Evolutionary conservation across 2,329 filamentous ascomycete genomes (phyloP).

Genomic region (Colletotrichum sansevieriae): DNA sequence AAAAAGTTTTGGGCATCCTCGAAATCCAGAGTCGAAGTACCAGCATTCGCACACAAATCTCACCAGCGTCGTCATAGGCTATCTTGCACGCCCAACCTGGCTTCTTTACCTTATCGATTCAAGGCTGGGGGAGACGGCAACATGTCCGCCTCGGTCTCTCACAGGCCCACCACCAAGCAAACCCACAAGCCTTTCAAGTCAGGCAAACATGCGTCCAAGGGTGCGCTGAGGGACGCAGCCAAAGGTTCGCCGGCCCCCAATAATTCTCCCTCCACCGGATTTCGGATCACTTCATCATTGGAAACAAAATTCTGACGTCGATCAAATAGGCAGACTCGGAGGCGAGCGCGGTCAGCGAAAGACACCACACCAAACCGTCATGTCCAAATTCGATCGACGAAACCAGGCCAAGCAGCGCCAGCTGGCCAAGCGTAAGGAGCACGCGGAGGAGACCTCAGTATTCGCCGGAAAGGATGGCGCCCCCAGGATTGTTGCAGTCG

Average conservation of each 20-base stretch:
- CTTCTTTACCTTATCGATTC: slow-evolving; percentile 85
- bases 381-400: slow-evolving; percentile 95
- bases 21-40: slow-evolving; percentile 10
- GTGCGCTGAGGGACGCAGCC: slow-evolving; percentile 83
- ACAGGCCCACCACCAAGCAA: slow-evolving; percentile 92
- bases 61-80: slow-evolving; percentile 26
- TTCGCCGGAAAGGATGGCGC: slow-evolving; percentile 91
- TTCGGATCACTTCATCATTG: not conserved
- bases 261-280: not conserved
- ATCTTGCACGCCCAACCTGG: slow-evolving; percentile 61
- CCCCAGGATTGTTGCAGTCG: slow-evolving; percentile 87
- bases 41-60: not conserved
- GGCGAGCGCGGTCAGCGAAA: slow-evolving; percentile 81
- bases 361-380: slow-evolving; percentile 94
- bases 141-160: slow-evolving; percentile 84
- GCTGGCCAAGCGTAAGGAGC: slow-evolving; percentile 84
- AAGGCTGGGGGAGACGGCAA: slow-evolving; percentile 82
- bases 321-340: slow-evolving; percentile 75
- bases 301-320: not conserved
- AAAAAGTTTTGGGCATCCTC: slow-evolving; percentile 16
- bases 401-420: slow-evolving; percentile 96
- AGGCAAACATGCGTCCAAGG: slow-evolving; percentile 84
- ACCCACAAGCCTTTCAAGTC: slow-evolving; percentile 94
- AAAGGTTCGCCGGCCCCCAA: slow-evolving; percentile 73
- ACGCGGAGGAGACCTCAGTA: slow-evolving; percentile 81